phyloP scores from a whole-genome alignment of 208 protist species.

The Porcisia hertigi region DNA sequence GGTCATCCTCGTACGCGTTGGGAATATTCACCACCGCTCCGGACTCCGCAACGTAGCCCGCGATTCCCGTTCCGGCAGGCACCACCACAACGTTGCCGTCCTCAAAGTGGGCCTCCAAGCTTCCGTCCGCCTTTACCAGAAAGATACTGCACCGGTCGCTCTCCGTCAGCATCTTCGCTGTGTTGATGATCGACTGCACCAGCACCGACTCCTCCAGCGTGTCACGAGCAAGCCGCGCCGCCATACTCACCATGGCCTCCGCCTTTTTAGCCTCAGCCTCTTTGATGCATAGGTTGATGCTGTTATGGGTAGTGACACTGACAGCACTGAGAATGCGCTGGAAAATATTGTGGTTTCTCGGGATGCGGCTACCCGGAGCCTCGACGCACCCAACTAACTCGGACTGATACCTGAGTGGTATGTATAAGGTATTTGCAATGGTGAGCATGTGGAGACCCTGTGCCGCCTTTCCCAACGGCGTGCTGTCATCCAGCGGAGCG shows the following conservation, averaged over 20 bases:
- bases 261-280: constrained; percentile 54
- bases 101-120: constrained; percentile 69
- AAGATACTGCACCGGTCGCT: constrained; percentile 78
- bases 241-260: constrained; percentile 84
- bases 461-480: constrained; percentile 54
- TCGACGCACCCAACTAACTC: constrained; percentile 70
- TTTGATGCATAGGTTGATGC: constrained; percentile 22
- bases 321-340: constrained; percentile 34
- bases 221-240: constrained; percentile 76
- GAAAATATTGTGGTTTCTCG: constrained; percentile 6
- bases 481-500: constrained; percentile 40
- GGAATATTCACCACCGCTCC: constrained; percentile 66
- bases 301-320: constrained; percentile 29
- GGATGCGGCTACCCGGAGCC: constrained; percentile 27
- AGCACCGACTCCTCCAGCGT: constrained; percentile 76
- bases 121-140: constrained; percentile 56
- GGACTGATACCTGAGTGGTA: constrained; percentile 47
- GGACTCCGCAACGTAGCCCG: constrained; percentile 60
- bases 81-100: constrained; percentile 68
- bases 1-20: constrained; percentile 69
- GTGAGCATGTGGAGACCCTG: constrained; percentile 23
- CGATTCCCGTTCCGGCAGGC: constrained; percentile 59
- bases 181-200: constrained; percentile 80
- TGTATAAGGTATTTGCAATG: constrained; percentile 61
- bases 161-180: constrained; percentile 67